Evolutionary conservation across 2,329 filamentous ascomycete genomes (phyloP).

Genomic region (Esteya vermicola): DNA sequence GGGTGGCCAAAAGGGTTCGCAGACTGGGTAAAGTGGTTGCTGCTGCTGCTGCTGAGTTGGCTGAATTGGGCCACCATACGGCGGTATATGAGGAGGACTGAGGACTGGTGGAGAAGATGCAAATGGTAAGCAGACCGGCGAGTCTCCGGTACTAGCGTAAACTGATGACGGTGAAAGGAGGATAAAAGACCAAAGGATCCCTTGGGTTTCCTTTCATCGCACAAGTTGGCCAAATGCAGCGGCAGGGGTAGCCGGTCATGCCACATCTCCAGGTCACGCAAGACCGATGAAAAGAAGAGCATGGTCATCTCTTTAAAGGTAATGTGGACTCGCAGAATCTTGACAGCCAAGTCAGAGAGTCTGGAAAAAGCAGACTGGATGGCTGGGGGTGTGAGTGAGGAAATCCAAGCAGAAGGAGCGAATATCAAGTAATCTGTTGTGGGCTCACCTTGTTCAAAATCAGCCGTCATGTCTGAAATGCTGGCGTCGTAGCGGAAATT

Average conservation of each 20-base stretch:
- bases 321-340: constrained; percentile 16
- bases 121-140: constrained; percentile 15
- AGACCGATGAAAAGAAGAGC: constrained; percentile 14
- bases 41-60: background rate
- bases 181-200: too few species aligned
- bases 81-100: constrained; percentile 18
- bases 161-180: too few species aligned
- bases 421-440: too few species aligned
- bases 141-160: constrained; percentile 5
- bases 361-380: constrained; percentile 17
- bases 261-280: constrained; percentile 16
- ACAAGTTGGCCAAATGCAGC: constrained; percentile 11
- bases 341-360: constrained; percentile 16
- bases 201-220: too few species aligned
- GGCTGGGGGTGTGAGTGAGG: constrained; percentile 11
- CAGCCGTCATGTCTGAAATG: too few species aligned
- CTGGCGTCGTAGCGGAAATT: too few species aligned
- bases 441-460: too few species aligned
- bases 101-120: constrained; percentile 18
- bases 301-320: constrained; percentile 15
- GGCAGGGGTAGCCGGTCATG: constrained; percentile 13
- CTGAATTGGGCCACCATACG: constrained; percentile 15
- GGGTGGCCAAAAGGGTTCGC: too few species aligned
- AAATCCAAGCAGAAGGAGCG: too few species aligned
- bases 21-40: too few species aligned